Evolutionary conservation across 73 alveolate genomes (phyloP).

Genomic region (Tetrahymena elliotti): DNA sequence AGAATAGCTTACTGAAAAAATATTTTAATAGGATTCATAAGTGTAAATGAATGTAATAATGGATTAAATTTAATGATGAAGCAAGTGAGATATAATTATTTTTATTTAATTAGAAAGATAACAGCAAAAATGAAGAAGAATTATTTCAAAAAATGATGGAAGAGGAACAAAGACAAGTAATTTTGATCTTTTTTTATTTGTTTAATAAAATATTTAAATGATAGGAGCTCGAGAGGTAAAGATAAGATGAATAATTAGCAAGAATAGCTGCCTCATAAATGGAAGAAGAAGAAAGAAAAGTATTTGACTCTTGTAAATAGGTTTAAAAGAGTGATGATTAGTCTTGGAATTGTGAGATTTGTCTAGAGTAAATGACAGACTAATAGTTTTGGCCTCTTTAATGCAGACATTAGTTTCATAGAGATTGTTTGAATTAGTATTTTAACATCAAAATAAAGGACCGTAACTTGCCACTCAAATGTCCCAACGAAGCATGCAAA

Average conservation of each 20-base stretch:
- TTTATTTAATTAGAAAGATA: neutral
- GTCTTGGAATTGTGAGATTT: neutral
- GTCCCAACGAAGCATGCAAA: neutral
- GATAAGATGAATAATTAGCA: neutral
- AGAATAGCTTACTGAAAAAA: neutral
- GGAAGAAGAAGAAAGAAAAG: neutral
- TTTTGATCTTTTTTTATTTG: too few relatives aligned
- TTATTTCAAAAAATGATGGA: neutral
- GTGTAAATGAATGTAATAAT: neutral
- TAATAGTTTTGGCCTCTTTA: neutral
- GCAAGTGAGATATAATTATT: neutral
- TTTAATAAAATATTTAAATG: too few relatives aligned
- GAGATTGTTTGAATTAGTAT: neutral
- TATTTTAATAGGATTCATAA: neutral
- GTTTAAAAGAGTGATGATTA: neutral
- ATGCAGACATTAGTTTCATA: neutral
- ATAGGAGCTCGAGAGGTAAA: neutral
- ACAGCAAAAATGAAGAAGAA: neutral
- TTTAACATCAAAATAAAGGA: neutral
- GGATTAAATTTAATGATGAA: too few relatives aligned
- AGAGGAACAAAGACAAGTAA: neutral
- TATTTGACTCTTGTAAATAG: neutral
- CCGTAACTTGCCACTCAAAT: neutral
- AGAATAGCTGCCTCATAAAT: neutral
- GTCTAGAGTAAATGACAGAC: neutral